Percentiles rank a stretch among this genome's conserved stretches.
Conservation (phyloP, 495 filamentous ascomycete species). For the Pyrenopolyporus hunteri region DNA sequence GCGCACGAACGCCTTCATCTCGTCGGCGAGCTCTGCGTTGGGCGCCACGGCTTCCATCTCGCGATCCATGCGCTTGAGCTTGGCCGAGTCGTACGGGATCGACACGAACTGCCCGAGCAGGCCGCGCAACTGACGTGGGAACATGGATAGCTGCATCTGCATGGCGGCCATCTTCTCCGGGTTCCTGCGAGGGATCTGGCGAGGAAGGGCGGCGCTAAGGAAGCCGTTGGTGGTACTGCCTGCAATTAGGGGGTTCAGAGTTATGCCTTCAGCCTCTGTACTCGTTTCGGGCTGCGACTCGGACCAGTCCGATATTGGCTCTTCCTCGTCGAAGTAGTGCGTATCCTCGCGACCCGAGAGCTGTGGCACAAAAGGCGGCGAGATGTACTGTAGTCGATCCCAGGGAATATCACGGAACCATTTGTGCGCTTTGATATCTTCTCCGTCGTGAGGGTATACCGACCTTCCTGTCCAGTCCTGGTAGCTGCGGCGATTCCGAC, state of each 20-base stretch:
- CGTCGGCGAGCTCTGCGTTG: conserved; percentile 40
- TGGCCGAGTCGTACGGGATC: conserved; percentile 50
- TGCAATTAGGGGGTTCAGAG: conserved; percentile 26
- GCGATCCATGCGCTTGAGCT: conserved; percentile 51
- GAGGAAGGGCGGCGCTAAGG: not conserved
- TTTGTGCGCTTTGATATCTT: conserved; percentile 76
- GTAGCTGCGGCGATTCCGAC: conserved; percentile 24
- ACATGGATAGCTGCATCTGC: conserved; percentile 43
- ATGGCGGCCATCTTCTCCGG: conserved; percentile 36
- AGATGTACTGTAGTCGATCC: conserved; percentile 68
- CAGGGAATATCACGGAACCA: conserved; percentile 74
- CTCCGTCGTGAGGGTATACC: conserved; percentile 80
- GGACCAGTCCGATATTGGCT: conserved; percentile 64
- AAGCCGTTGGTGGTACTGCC: conserved; percentile 15
- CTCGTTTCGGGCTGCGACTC: conserved; percentile 42
- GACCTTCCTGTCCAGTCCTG: conserved; percentile 56
- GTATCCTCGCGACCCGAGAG: conserved; percentile 78
- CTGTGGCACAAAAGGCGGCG: conserved; percentile 77
- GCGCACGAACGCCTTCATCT: conserved; percentile 48
- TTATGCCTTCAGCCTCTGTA: conserved; percentile 24
- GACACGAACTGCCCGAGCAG: conserved; percentile 49
- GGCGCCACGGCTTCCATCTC: conserved; percentile 48
- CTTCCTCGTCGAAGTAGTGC: conserved; percentile 85
- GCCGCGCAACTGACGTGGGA: conserved; percentile 48
- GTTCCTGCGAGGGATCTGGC: conserved; percentile 9